Evolutionary conservation across 176 grass and related monocot species (phyloP).

Genomic region (Dactylis glomerata): DNA sequence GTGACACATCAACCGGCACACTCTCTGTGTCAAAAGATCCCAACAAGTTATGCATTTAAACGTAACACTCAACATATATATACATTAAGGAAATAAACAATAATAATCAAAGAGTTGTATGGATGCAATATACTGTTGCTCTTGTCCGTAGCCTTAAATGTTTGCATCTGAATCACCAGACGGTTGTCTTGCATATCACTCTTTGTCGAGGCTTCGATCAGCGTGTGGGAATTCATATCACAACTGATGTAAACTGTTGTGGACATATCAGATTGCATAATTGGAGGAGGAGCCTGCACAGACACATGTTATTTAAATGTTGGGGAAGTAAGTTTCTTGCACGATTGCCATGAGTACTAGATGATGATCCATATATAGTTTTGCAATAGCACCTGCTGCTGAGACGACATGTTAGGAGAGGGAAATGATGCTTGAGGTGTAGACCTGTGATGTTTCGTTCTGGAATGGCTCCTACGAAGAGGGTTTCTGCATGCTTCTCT

Average conservation of each 20-base stretch:
- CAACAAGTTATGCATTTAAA: neutral
- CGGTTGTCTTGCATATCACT: neutral
- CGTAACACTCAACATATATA: neutral
- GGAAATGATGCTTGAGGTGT: neutral
- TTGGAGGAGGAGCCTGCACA: neutral
- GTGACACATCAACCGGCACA: neutral
- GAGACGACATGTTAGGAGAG: neutral
- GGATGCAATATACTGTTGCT: neutral
- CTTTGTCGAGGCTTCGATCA: neutral
- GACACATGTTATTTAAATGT: neutral
- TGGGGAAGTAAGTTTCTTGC: neutral
- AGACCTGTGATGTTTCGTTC: neutral
- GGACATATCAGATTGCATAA: neutral
- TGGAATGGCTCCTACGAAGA: neutral
- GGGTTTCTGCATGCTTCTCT: neutral
- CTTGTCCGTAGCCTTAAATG: neutral
- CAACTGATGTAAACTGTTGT: neutral
- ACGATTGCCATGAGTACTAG: neutral
- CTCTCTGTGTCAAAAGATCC: neutral
- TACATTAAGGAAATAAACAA: neutral
- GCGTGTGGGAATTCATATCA: neutral
- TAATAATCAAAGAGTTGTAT: neutral
- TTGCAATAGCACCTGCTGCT: neutral
- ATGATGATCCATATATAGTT: neutral
- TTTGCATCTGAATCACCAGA: neutral